A percentile compares a stretch with the other conserved stretches of the same genome.
phyloP scores from a whole-genome alignment of 495 filamentous ascomycete genomes.

The Xylaria bambusicola region DNA sequence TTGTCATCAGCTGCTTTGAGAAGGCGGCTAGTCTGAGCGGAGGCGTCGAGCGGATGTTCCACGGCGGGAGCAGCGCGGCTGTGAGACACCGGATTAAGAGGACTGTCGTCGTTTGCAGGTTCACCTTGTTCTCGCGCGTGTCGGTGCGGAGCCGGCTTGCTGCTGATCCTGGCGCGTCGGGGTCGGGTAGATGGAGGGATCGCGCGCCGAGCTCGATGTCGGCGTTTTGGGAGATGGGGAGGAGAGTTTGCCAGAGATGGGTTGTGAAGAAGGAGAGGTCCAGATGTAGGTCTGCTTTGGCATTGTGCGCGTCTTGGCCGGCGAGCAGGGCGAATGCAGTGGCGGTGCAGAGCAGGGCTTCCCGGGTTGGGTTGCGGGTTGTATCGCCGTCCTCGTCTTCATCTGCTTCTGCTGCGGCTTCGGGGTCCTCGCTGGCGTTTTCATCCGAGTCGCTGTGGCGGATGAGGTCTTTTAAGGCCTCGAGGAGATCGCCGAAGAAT shows the following conservation, averaged over 20 bases:
- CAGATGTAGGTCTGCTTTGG: conserved; percentile 65
- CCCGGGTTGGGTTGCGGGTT: conserved; percentile 70
- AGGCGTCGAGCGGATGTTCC: conserved; percentile 60
- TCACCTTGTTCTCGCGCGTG: conserved; percentile 65
- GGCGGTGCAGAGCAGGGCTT: conserved; percentile 89
- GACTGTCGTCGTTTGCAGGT: conserved; percentile 88
- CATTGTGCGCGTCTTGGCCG: conserved; percentile 80
- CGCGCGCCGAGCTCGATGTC: conserved; percentile 85
- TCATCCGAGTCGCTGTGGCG: conserved; percentile 56
- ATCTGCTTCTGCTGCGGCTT: conserved; percentile 41
- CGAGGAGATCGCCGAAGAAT: conserved; percentile 94
- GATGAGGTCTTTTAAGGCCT: conserved; percentile 90
- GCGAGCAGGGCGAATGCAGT: conserved; percentile 92
- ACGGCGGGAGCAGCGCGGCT: conserved; percentile 70
- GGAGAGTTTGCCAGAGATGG: conserved; percentile 83
- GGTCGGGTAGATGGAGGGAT: conserved; percentile 78
- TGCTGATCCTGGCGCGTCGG: conserved; percentile 48
- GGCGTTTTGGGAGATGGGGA: conserved; percentile 73
- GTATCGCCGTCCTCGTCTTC: conserved; percentile 43
- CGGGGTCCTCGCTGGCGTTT: conserved; percentile 42
- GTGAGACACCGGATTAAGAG: conserved; percentile 84
- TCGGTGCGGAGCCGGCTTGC: conserved; percentile 23
- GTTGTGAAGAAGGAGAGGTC: conserved; percentile 94
- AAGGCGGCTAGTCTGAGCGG: conserved; percentile 85
- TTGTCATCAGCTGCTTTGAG: conserved; percentile 84